Conservation (phyloP, 73 alveolate species). For the Diophrys appendiculata region DNA sequence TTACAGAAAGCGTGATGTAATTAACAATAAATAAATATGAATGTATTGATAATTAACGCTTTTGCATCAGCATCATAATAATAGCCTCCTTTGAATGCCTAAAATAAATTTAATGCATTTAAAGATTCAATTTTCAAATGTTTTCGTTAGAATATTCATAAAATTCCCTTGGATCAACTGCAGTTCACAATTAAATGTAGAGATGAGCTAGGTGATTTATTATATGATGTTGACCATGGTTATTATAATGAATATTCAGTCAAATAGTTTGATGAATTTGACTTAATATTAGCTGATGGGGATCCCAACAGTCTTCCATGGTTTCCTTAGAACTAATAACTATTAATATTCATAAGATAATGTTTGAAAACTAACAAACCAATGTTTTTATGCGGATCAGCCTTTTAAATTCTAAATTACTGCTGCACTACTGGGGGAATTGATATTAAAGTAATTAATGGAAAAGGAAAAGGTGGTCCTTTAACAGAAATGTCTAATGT, state of each 20-base stretch:
- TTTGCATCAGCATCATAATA: too few relatives aligned
- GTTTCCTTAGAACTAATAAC: not conserved
- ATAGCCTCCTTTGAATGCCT: too few relatives aligned
- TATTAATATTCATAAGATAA: not conserved
- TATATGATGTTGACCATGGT: not conserved
- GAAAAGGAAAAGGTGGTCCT: too few relatives aligned
- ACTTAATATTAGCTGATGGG: not conserved
- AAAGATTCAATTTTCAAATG: too few relatives aligned
- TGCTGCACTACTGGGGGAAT: too few relatives aligned
- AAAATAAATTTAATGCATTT: too few relatives aligned
- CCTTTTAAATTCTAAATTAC: not conserved
- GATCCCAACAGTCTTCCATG: slow-evolving; percentile 3
- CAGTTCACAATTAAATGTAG: not conserved
- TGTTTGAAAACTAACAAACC: not conserved
- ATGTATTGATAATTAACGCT: too few relatives aligned
- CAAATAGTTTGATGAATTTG: not conserved
- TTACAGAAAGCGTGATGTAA: too few relatives aligned
- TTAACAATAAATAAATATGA: too few relatives aligned
- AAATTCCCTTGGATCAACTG: not conserved
- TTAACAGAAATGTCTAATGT: too few relatives aligned
- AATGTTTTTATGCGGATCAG: too few relatives aligned
- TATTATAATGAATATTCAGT: not conserved
- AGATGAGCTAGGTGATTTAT: not conserved
- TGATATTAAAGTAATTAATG: too few relatives aligned
- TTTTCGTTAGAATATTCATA: not conserved